phyloP scores from a whole-genome alignment of 306 rosid species.

The Castanopsis chinensis region DNA sequence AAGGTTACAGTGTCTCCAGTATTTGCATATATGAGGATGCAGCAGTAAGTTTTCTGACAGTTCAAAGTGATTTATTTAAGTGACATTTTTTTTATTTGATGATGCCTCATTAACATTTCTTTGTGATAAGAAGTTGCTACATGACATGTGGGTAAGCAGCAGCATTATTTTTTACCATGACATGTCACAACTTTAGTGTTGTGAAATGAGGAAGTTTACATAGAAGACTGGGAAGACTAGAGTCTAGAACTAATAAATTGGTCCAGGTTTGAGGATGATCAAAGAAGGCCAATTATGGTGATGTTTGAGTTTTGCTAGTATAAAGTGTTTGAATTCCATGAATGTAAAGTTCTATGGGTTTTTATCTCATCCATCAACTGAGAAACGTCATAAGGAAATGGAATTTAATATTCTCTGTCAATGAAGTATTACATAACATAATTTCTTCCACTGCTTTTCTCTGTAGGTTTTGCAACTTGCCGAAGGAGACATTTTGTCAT shows the following conservation, averaged over 20 bases:
- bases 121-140: background rate
- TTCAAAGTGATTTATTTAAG: slow-evolving; percentile 14
- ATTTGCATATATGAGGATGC: slow-evolving; percentile 70
- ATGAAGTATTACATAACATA: slow-evolving; percentile 6
- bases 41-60: slow-evolving; percentile 64
- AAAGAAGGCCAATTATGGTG: background rate
- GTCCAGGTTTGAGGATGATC: background rate
- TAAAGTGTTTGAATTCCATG: background rate
- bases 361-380: background rate
- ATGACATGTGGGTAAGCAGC: background rate
- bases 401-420: background rate
- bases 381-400: background rate
- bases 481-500: slow-evolving; percentile 62
- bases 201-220: background rate
- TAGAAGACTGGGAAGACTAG: background rate
- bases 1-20: slow-evolving; percentile 59
- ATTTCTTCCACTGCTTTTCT: slow-evolving; percentile 8
- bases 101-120: slow-evolving; percentile 2
- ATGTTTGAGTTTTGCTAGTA: background rate
- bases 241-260: background rate
- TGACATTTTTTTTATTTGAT: slow-evolving; percentile 4
- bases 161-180: background rate
- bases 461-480: slow-evolving; percentile 60
- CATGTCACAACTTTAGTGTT: background rate
- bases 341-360: background rate